These are phyloP conservation scores for Protomyces arabidopsidicola DNA, from an alignment of 1,139 yeast genomes.

Conservation along the genomic window DNA sequence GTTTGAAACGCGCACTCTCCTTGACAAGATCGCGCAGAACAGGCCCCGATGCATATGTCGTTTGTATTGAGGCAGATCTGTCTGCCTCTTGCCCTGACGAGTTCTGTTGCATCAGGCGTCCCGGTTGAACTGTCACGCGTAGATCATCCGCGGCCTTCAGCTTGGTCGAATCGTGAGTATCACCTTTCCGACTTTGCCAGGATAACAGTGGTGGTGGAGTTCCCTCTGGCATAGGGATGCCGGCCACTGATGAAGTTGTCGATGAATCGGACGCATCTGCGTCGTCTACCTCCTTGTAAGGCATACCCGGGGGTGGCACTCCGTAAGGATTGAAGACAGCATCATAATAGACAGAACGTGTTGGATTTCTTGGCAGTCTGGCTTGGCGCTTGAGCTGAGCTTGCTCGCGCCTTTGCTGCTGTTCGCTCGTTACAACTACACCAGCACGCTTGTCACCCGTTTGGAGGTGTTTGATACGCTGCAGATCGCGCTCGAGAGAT, in stretches of 20 bases:
- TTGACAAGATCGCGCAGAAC: slow-evolving; percentile 24
- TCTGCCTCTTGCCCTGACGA: too few species aligned
- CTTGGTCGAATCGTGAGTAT: too few species aligned
- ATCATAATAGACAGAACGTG: slow-evolving; percentile 29
- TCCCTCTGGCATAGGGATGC: slow-evolving; percentile 29
- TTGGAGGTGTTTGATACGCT: slow-evolving; percentile 2
- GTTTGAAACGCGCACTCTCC: slow-evolving; percentile 26
- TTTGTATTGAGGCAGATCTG: not conserved
- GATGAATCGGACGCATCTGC: slow-evolving; percentile 1
- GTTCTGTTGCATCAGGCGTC: not conserved
- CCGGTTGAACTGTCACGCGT: not conserved
- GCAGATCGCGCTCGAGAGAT: slow-evolving; percentile 9
- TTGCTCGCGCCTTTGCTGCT: not conserved
- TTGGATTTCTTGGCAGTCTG: slow-evolving; percentile 24
- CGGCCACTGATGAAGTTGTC: slow-evolving; percentile 22
- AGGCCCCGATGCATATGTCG: slow-evolving; percentile 27
- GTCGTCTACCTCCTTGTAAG: slow-evolving; percentile 21
- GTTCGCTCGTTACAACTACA: slow-evolving; percentile 10
- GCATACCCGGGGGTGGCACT: slow-evolving; percentile 31
- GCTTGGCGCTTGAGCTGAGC: not conserved
- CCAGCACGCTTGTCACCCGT: slow-evolving; percentile 4
- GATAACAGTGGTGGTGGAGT: slow-evolving; percentile 4
- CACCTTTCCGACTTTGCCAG: not conserved
- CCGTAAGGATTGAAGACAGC: slow-evolving; percentile 28
- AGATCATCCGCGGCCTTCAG: not conserved